Evolutionary conservation across 352 stramenopile genomes (phyloP).

Genomic region (Pythium aphanidermatum): DNA sequence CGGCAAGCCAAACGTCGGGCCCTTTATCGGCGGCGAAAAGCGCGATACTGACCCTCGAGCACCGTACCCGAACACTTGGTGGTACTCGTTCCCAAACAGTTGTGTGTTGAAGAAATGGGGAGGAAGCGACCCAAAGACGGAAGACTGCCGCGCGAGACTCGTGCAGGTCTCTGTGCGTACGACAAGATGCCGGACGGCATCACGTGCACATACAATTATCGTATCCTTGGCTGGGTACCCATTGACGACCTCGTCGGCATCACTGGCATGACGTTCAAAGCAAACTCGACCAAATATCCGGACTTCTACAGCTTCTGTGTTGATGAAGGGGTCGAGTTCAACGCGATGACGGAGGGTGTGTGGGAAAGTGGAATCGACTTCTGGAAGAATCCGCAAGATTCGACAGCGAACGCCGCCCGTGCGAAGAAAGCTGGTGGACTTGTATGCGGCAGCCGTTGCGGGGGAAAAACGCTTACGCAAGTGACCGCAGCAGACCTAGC

Average conservation of each 20-base stretch:
- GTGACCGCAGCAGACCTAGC: not conserved
- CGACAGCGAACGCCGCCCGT: constrained; percentile 16
- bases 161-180: constrained; percentile 49
- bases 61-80: constrained; percentile 24
- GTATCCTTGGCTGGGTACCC: constrained; percentile 61
- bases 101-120: constrained; percentile 37
- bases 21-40: constrained; percentile 39
- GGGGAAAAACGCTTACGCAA: too few species aligned
- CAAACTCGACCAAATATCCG: constrained; percentile 26
- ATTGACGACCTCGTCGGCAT: constrained; percentile 81
- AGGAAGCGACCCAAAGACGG: constrained; percentile 4
- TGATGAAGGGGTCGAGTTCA: constrained; percentile 41
- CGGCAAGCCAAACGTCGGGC: constrained; percentile 28
- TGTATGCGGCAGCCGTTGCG: too few species aligned
- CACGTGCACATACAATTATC: constrained; percentile 71
- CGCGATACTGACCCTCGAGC: constrained; percentile 15
- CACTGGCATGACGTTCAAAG: constrained; percentile 47
- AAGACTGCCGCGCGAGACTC: constrained; percentile 32
- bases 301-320: too few species aligned
- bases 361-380: constrained; percentile 20
- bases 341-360: constrained; percentile 17
- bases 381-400: constrained; percentile 27
- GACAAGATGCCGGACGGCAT: constrained; percentile 49
- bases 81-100: constrained; percentile 31
- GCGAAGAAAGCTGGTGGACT: constrained; percentile 22